phyloP scores from a whole-genome alignment of 78 protist genomes.

The Kipferlia bialata region DNA sequence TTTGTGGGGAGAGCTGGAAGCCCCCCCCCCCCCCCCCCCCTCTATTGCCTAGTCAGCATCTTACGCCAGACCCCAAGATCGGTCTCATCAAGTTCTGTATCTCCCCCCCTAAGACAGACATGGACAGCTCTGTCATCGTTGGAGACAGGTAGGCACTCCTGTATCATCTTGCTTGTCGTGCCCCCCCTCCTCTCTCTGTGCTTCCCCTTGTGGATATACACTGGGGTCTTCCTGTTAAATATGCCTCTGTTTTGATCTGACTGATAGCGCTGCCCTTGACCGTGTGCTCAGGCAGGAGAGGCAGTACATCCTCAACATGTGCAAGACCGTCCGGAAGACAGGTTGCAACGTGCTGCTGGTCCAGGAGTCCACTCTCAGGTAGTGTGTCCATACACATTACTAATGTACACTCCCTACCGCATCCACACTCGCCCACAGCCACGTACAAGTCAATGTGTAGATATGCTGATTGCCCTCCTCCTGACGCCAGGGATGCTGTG shows the following conservation, averaged over 20 bases:
- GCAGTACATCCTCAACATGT: constrained; percentile 68
- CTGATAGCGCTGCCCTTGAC: constrained; percentile 45
- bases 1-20: no score
- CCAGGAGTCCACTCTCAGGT: constrained; percentile 88
- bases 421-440: no score
- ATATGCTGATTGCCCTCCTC: no score
- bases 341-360: constrained; percentile 93
- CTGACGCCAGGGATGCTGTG: constrained; percentile 36
- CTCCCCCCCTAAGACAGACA: constrained; percentile 97
- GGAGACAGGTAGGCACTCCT: not conserved
- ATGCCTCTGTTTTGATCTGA: no score
- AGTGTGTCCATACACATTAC: no score
- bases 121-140: constrained; percentile 35
- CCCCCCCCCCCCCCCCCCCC: no score
- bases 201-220: not conserved
- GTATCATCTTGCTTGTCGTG: not conserved
- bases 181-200: not conserved
- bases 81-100: constrained; percentile 95
- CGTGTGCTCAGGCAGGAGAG: constrained; percentile 80
- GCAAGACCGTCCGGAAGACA: constrained; percentile 70
- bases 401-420: no score
- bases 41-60: no score
- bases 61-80: constrained; percentile 97
- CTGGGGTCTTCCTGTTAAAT: not conserved
- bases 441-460: no score